These are phyloP conservation scores for Gryganskiella cystojenkinii DNA, from an alignment of 192 early-diverging fungal species.

Conservation along the genomic window DNA sequence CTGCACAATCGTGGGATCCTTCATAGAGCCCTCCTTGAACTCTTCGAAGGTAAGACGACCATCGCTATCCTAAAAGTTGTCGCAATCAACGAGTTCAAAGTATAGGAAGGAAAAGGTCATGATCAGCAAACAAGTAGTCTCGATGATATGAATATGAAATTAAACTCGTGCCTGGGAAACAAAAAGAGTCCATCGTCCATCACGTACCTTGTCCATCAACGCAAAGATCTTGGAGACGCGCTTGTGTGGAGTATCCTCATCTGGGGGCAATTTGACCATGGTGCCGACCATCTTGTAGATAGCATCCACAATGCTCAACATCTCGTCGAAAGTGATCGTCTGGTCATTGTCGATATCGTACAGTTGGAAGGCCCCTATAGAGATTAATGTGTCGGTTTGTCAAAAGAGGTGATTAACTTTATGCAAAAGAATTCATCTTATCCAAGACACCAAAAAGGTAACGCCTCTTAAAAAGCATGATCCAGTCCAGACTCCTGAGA, in stretches of 20 bases:
- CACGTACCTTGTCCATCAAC: conserved; percentile 88
- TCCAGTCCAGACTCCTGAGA: neutral
- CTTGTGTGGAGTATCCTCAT: conserved; percentile 93
- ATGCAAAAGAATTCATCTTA: too few species aligned
- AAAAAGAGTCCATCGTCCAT: conserved; percentile 76
- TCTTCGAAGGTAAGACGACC: conserved; percentile 85
- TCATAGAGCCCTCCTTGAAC: conserved; percentile 88
- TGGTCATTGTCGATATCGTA: conserved; percentile 95
- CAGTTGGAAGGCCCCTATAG: conserved; percentile 82
- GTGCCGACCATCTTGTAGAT: conserved; percentile 96
- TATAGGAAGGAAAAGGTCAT: too few species aligned
- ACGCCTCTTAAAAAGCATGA: neutral
- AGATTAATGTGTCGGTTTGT: too few species aligned
- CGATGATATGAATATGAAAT: too few species aligned
- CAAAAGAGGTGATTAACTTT: neutral
- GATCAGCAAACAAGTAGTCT: too few species aligned
- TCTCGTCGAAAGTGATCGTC: conserved; percentile 87
- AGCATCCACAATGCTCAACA: conserved; percentile 92
- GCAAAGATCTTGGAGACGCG: conserved; percentile 92
- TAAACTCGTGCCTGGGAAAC: neutral
- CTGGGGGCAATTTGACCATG: conserved; percentile 89
- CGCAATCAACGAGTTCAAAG: conserved; percentile 31
- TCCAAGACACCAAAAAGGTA: neutral
- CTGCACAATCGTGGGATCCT: conserved; percentile 88
- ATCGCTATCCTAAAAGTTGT: conserved; percentile 70